Conservation (phyloP, 2,329 filamentous ascomycete genomes). For the Domatiomyces globalis region DNA sequence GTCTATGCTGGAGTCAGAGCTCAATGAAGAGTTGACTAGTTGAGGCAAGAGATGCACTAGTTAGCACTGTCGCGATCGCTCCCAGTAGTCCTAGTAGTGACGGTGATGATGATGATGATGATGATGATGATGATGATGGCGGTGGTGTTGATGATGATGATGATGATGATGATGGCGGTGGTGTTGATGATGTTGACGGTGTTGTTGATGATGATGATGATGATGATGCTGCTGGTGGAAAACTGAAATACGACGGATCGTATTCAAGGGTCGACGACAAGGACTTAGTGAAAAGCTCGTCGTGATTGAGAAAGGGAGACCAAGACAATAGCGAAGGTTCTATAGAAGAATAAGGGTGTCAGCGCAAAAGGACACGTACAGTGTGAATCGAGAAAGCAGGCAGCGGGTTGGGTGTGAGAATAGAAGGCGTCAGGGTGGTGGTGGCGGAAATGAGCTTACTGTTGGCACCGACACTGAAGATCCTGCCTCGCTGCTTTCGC, state of each 20-base stretch:
- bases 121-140: not conserved
- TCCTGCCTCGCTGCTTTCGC: not conserved
- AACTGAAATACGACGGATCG: not conserved
- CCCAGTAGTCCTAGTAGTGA: not conserved
- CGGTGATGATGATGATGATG: too few relatives aligned
- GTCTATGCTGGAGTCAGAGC: not conserved
- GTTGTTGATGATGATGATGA: not conserved
- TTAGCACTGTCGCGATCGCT: not conserved
- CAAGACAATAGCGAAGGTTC: not conserved
- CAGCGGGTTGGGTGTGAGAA: not conserved
- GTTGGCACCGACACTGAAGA: not conserved
- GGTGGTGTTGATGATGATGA: not conserved
- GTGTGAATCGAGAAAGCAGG: not conserved
- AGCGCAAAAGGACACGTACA: not conserved
- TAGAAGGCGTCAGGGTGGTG: not conserved
- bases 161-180: not conserved
- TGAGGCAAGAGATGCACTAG: not conserved
- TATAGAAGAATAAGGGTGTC: not conserved
- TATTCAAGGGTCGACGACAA: conserved; percentile 24
- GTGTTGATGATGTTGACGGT: not conserved
- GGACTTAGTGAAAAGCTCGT: conserved; percentile 40
- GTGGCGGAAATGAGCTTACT: not conserved
- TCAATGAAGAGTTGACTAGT: not conserved
- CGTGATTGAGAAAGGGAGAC: not conserved
- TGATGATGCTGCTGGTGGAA: not conserved